Evolutionary conservation across 2,329 filamentous ascomycete species (phyloP).

Genomic region (Fusarium redolens): DNA sequence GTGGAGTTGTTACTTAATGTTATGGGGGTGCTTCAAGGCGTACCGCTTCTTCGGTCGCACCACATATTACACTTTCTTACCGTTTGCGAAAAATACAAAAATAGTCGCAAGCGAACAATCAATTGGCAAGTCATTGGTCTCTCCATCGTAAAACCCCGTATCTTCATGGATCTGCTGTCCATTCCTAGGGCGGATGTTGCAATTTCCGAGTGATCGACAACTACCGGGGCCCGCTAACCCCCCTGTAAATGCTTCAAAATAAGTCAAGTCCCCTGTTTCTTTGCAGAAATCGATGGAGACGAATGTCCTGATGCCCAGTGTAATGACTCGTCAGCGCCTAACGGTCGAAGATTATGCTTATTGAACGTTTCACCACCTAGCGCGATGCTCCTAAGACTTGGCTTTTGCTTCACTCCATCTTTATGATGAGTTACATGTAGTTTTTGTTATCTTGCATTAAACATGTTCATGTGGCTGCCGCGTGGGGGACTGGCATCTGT

Average conservation of each 20-base stretch:
- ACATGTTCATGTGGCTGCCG: not conserved
- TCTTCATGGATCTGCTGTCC: not conserved
- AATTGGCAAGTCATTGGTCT: not conserved
- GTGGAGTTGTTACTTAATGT: slow-evolving; percentile 2
- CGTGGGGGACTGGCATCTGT: not conserved
- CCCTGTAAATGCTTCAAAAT: not conserved
- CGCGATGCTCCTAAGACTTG: not conserved
- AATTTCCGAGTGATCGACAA: slow-evolving; percentile 25
- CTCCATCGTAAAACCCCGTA: not conserved
- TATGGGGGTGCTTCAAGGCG: not conserved
- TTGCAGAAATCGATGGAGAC: slow-evolving; percentile 1
- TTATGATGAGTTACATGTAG: not conserved
- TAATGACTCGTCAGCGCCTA: slow-evolving; percentile 9
- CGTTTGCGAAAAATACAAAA: not conserved
- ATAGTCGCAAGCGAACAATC: not conserved
- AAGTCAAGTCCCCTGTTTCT: not conserved
- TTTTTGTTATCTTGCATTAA: not conserved
- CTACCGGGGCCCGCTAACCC: not conserved
- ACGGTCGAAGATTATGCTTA: not conserved
- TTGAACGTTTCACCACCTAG: not conserved
- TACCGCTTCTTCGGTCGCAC: not conserved
- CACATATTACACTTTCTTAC: not conserved
- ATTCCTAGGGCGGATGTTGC: slow-evolving; percentile 3
- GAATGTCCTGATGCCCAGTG: not conserved
- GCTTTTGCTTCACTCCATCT: not conserved